These are phyloP conservation scores for Coprinellus micaceus DNA, from an alignment of 768 basidiomycete species.

Conservation along the genomic window DNA sequence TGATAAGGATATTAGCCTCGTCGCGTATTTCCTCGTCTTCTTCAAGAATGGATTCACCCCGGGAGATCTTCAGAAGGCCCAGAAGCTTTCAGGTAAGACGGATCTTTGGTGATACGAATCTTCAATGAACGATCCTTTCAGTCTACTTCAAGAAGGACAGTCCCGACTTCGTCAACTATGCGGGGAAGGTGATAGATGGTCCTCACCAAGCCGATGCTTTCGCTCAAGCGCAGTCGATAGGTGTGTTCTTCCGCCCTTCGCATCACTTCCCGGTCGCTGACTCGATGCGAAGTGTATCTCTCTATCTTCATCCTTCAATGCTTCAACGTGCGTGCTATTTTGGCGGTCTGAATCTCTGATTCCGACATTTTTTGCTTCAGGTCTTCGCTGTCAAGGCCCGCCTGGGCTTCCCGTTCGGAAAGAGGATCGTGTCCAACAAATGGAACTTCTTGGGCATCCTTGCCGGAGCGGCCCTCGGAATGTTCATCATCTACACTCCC, in stretches of 20 bases:
- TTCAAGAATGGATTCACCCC: conserved; percentile 61
- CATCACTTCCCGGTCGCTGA: neutral
- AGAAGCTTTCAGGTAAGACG: conserved; percentile 37
- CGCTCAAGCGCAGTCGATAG: conserved; percentile 60
- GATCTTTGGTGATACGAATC: neutral
- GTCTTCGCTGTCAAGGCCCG: conserved; percentile 67
- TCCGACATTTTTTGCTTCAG: conserved; percentile 21
- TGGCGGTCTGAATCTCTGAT: neutral
- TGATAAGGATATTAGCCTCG: conserved; percentile 33
- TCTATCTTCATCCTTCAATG: conserved; percentile 66
- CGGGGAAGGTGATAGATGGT: conserved; percentile 44
- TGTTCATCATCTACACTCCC: conserved; percentile 68
- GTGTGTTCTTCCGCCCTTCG: conserved; percentile 21
- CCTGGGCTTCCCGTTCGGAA: conserved; percentile 63
- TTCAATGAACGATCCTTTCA: conserved; percentile 14
- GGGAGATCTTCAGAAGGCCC: conserved; percentile 48
- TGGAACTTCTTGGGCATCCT: conserved; percentile 65
- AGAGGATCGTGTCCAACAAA: conserved; percentile 49
- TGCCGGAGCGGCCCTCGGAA: conserved; percentile 57
- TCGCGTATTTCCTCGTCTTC: conserved; percentile 66
- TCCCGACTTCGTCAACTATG: conserved; percentile 52
- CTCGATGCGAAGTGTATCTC: conserved; percentile 45
- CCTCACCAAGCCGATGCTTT: conserved; percentile 54
- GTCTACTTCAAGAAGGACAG: conserved; percentile 47
- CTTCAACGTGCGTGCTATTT: conserved; percentile 48